A percentile compares a stretch with the other conserved stretches of the same genome.
Evolutionary conservation across 2,329 filamentous ascomycete species (phyloP).

Genomic region (Nigrograna mackinnonii): DNA sequence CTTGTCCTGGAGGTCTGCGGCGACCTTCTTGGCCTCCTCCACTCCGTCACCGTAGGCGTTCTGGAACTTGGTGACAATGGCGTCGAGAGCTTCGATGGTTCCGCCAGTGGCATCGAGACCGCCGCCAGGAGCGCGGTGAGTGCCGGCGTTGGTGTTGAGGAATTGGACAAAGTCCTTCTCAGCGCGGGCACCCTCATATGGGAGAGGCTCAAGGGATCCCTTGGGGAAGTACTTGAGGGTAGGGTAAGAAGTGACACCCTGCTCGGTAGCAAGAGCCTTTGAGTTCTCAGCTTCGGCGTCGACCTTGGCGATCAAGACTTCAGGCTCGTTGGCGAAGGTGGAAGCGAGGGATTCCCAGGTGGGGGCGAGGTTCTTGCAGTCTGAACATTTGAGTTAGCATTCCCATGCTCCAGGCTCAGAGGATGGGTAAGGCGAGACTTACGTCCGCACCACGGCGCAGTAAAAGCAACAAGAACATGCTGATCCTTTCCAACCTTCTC

Average conservation of each 20-base stretch:
- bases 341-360: constrained; percentile 84
- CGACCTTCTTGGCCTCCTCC: constrained; percentile 73
- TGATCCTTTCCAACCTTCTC: constrained; percentile 80
- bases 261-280: constrained; percentile 75
- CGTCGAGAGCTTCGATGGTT: constrained; percentile 78
- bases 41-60: constrained; percentile 66
- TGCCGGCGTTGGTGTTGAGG: constrained; percentile 87
- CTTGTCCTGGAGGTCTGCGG: constrained; percentile 70
- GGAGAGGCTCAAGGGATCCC: constrained; percentile 71
- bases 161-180: constrained; percentile 79
- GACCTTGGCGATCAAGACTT: constrained; percentile 89
- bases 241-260: constrained; percentile 84
- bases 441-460: constrained; percentile 98
- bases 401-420: neutral
- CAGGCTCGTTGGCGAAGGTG: constrained; percentile 77
- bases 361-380: constrained; percentile 95
- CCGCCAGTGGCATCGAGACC: constrained; percentile 78
- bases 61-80: constrained; percentile 72
- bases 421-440: constrained; percentile 50
- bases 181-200: constrained; percentile 75
- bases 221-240: constrained; percentile 98
- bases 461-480: constrained; percentile 93
- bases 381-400: constrained; percentile 52
- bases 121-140: constrained; percentile 80
- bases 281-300: constrained; percentile 88